These are phyloP conservation scores for Ambispora gerdemannii DNA, from an alignment of 192 early-diverging fungal genomes.

Conservation along the genomic window DNA sequence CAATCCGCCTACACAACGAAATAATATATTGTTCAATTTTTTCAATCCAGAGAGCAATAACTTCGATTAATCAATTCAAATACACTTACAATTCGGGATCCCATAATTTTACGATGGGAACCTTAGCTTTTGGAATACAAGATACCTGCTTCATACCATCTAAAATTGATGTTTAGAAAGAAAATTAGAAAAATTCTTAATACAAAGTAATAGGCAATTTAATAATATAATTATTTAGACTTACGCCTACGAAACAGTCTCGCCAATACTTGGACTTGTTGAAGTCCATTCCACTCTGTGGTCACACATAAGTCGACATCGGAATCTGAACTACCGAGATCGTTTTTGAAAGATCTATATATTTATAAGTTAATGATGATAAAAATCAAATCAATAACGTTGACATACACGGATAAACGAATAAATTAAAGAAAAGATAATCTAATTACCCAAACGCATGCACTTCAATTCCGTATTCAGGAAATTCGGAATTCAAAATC, in stretches of 20 bases:
- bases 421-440: background rate
- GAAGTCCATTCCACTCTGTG: conserved; percentile 74
- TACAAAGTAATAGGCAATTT: background rate
- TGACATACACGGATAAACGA: background rate
- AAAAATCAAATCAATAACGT: background rate
- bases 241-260: conserved; percentile 68
- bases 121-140: conserved; percentile 81
- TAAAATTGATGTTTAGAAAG: conserved; percentile 32
- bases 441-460: conserved; percentile 80
- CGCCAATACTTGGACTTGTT: conserved; percentile 72
- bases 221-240: background rate
- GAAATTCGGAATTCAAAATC: conserved; percentile 80
- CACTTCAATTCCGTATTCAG: conserved; percentile 67
- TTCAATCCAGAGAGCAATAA: background rate
- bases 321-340: conserved; percentile 74
- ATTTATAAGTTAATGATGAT: background rate
- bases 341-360: conserved; percentile 78
- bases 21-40: background rate
- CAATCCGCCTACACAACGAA: conserved; percentile 48
- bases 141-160: conserved; percentile 79
- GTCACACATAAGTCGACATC: conserved; percentile 94
- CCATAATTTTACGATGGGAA: conserved; percentile 90
- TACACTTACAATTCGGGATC: conserved; percentile 77
- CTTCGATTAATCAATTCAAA: too few species aligned
- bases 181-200: background rate